Conservation (phyloP, 148 eudicot species). For the Polygonum aviculare region DNA sequence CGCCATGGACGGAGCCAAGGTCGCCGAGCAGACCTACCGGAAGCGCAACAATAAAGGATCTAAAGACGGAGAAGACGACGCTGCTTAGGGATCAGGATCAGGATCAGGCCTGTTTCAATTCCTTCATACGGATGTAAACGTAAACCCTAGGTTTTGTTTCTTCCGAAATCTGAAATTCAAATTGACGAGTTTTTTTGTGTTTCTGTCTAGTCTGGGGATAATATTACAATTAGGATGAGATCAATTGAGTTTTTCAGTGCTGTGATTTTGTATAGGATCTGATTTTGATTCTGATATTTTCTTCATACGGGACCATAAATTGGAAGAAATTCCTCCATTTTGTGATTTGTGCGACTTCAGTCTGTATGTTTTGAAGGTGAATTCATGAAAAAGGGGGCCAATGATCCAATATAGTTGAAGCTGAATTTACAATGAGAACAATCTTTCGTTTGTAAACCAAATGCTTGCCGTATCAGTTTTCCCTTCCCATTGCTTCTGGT, state of each 20-base stretch:
- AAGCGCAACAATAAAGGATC: conserved; percentile 30
- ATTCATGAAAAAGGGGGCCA: too few species aligned
- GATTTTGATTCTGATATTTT: not conserved
- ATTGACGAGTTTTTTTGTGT: not conserved
- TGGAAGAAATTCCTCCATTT: not conserved
- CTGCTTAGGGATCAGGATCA: not conserved
- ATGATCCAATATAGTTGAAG: too few species aligned
- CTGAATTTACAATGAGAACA: too few species aligned
- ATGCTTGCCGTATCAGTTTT: too few species aligned
- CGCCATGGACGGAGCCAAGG: conserved; percentile 29
- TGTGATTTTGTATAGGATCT: not conserved
- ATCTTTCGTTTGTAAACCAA: too few species aligned
- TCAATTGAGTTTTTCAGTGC: not conserved
- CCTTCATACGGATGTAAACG: too few species aligned
- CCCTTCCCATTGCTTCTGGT: too few species aligned
- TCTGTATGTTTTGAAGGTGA: not conserved
- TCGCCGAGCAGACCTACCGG: conserved; percentile 42
- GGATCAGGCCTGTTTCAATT: too few species aligned
- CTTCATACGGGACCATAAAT: not conserved
- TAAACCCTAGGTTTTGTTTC: too few species aligned
- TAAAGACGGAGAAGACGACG: not conserved
- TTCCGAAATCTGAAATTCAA: not conserved
- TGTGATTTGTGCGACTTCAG: not conserved
- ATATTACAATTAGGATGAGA: not conserved
- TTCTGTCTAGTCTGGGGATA: not conserved